phyloP scores from a whole-genome alignment of 2,329 filamentous ascomycete species.

The Pseudocercospora cruenta region DNA sequence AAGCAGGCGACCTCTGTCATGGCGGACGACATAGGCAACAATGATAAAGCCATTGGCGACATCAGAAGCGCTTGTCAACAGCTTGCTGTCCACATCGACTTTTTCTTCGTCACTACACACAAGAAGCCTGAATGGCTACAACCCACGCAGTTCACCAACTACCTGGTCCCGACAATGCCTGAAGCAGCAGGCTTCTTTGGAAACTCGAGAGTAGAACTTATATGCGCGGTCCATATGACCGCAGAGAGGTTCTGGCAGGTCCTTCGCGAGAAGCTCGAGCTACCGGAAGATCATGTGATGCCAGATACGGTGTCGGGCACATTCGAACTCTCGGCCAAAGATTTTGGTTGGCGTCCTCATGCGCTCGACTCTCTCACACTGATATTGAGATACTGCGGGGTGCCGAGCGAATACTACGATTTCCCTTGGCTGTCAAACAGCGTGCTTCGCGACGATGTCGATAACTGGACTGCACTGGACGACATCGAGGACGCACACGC shows the following conservation, averaged over 20 bases:
- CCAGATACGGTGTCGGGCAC: background rate
- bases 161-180: constrained; percentile 1
- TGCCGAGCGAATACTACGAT: background rate
- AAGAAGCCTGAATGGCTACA: background rate
- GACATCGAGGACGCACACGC: background rate
- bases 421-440: background rate
- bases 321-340: background rate
- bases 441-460: background rate
- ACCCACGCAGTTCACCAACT: constrained; percentile 2
- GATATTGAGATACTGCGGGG: background rate
- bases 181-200: background rate
- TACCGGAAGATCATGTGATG: background rate
- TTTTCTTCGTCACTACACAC: background rate
- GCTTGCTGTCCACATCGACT: background rate
- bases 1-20: background rate
- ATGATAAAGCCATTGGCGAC: background rate
- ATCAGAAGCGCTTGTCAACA: background rate
- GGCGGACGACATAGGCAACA: background rate
- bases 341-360: background rate
- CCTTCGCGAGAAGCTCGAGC: background rate
- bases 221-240: background rate
- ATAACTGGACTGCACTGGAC: background rate
- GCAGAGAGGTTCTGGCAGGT: background rate
- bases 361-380: background rate
- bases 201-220: background rate